phyloP scores from a whole-genome alignment of 257 asterid genomes.

The Pogostemon cablin region DNA sequence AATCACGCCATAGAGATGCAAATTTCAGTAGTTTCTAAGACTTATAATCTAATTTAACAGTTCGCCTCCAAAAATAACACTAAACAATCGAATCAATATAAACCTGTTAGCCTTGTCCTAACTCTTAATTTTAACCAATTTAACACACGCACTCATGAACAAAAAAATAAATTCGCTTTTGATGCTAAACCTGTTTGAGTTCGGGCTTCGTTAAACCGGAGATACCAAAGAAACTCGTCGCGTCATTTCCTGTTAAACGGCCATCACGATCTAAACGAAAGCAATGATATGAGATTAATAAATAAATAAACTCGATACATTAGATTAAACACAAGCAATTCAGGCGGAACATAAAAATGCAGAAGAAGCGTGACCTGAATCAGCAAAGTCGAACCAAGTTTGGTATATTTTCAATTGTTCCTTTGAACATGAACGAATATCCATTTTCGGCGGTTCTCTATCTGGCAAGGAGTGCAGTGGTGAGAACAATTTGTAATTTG shows the following conservation, averaged over 20 bases:
- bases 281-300: slow-evolving; percentile 11
- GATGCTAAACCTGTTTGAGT: slow-evolving; percentile 68
- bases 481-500: slow-evolving; percentile 37
- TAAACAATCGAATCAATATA: background rate
- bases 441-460: background rate
- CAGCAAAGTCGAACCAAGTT: slow-evolving; percentile 73
- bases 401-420: slow-evolving; percentile 66
- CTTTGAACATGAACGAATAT: slow-evolving; percentile 43
- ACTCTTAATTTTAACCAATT: background rate
- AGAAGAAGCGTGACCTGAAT: slow-evolving; percentile 60
- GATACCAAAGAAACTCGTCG: slow-evolving; percentile 61
- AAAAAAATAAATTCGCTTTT: background rate
- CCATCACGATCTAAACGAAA: slow-evolving; percentile 71
- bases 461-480: background rate
- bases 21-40: background rate
- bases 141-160: background rate
- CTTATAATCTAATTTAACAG: background rate
- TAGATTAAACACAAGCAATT: background rate
- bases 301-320: background rate
- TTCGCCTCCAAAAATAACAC: background rate
- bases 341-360: no score
- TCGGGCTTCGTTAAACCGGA: slow-evolving; percentile 69
- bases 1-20: background rate
- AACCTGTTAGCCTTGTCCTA: no score
- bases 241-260: slow-evolving; percentile 80